phyloP scores from a whole-genome alignment of 1,139 yeast species.

The Blastobotrys raffinosifermentans region DNA sequence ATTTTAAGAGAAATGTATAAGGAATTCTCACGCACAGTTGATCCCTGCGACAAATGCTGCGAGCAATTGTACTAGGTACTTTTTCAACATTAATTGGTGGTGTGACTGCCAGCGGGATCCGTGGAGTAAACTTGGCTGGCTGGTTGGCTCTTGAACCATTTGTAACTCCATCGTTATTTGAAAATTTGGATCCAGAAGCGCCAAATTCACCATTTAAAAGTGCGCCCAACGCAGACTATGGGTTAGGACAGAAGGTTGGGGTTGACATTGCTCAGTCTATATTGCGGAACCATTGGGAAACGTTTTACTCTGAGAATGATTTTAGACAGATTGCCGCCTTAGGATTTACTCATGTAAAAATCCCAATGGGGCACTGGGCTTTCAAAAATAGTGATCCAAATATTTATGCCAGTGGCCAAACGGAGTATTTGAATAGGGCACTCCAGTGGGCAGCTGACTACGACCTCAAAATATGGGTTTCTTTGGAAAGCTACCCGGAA shows the following conservation, averaged over 20 bases:
- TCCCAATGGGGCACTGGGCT: slow-evolving; percentile 97
- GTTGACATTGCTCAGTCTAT: slow-evolving; percentile 47
- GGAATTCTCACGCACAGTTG: background rate
- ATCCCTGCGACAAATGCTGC: background rate
- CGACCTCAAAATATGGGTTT: slow-evolving; percentile 77
- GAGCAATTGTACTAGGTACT: background rate
- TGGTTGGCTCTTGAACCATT: slow-evolving; percentile 81
- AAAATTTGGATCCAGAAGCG: slow-evolving; percentile 16
- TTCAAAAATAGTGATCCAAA: slow-evolving; percentile 57
- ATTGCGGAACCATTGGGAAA: slow-evolving; percentile 65
- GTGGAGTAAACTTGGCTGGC: slow-evolving; percentile 86
- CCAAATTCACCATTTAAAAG: slow-evolving; percentile 30
- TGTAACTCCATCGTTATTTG: slow-evolving; percentile 76
- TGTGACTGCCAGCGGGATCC: slow-evolving; percentile 25
- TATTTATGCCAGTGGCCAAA: slow-evolving; percentile 87
- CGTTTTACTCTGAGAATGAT: slow-evolving; percentile 73
- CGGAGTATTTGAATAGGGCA: slow-evolving; percentile 63
- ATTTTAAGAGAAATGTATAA: background rate
- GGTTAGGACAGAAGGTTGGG: slow-evolving; percentile 59
- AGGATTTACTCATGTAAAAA: slow-evolving; percentile 80
- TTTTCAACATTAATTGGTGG: background rate
- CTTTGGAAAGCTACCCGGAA: too few relatives aligned
- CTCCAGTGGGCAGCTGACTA: slow-evolving; percentile 64
- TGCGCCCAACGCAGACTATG: slow-evolving; percentile 81
- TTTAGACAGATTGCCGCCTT: slow-evolving; percentile 51